Evolutionary conservation across 2,329 filamentous ascomycete species (phyloP).

Genomic region (Colletotrichum trifolii): DNA sequence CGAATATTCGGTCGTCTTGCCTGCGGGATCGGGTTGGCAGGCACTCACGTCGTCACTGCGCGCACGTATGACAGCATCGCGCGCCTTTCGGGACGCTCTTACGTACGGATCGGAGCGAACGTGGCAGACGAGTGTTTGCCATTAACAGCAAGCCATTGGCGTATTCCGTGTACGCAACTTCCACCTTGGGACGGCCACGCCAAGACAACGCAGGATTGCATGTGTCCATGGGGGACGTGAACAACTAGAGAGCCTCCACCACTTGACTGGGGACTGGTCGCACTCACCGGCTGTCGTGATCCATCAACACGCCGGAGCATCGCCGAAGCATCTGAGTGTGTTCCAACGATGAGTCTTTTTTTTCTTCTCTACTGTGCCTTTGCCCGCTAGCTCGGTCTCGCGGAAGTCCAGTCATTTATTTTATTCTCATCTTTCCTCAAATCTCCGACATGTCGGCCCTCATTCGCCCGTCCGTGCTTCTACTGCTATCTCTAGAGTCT

Average conservation of each 20-base stretch:
- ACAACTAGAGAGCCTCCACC: slow-evolving; percentile 14
- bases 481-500: slow-evolving; percentile 20
- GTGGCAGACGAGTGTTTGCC: neutral
- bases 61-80: slow-evolving; percentile 33
- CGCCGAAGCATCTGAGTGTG: slow-evolving; percentile 17
- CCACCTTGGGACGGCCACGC: slow-evolving; percentile 1
- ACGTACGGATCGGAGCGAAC: slow-evolving; percentile 1
- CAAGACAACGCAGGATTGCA: slow-evolving; percentile 7
- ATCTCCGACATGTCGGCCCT: slow-evolving; percentile 6
- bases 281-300: slow-evolving; percentile 24
- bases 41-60: slow-evolving; percentile 31
- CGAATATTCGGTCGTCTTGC: slow-evolving; percentile 33
- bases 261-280: slow-evolving; percentile 26
- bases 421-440: slow-evolving; percentile 21
- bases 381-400: slow-evolving; percentile 5
- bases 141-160: neutral
- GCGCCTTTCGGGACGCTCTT: slow-evolving; percentile 2
- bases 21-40: slow-evolving; percentile 27
- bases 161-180: neutral
- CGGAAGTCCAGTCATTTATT: slow-evolving; percentile 9
- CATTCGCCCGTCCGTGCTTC: slow-evolving; percentile 29
- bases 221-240: slow-evolving; percentile 6
- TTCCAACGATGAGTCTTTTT: slow-evolving; percentile 22
- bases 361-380: neutral
- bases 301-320: slow-evolving; percentile 33